phyloP scores from a whole-genome alignment of 2,329 filamentous ascomycete genomes.

The Colletotrichum tanaceti region DNA sequence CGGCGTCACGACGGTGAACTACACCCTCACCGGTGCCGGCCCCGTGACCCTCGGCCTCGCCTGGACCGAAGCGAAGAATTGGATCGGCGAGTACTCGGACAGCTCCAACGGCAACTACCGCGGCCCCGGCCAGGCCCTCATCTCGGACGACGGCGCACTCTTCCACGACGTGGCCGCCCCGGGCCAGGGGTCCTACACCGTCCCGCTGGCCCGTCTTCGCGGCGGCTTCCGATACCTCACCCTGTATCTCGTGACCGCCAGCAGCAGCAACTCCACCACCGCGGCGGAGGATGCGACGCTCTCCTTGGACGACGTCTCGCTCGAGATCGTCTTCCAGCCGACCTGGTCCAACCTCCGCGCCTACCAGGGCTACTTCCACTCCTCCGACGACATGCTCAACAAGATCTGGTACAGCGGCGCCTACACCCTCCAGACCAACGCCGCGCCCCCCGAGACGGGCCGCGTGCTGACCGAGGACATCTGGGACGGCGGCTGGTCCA shows the following conservation, averaged over 20 bases:
- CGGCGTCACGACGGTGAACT: slow-evolving; percentile 64
- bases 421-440: slow-evolving; percentile 56
- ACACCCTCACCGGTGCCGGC: slow-evolving; percentile 52
- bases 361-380: slow-evolving; percentile 67
- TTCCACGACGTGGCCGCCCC: slow-evolving; percentile 54
- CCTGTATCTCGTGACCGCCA: slow-evolving; percentile 49
- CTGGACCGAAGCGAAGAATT: slow-evolving; percentile 61
- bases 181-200: slow-evolving; percentile 48
- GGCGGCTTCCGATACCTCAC: slow-evolving; percentile 67
- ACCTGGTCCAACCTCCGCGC: slow-evolving; percentile 60
- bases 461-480: slow-evolving; percentile 41
- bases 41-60: slow-evolving; percentile 56
- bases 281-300: slow-evolving; percentile 17
- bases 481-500: slow-evolving; percentile 45
- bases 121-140: slow-evolving; percentile 47
- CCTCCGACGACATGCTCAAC: slow-evolving; percentile 62
- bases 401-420: slow-evolving; percentile 64
- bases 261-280: slow-evolving; percentile 16
- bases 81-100: slow-evolving; percentile 60
- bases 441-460: slow-evolving; percentile 42
- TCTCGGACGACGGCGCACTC: slow-evolving; percentile 56
- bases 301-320: slow-evolving; percentile 49
- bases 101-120: slow-evolving; percentile 58
- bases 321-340: slow-evolving; percentile 54
- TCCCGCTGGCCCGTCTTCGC: slow-evolving; percentile 54